Conservation (phyloP, 495 filamentous ascomycete genomes). For the Xylaria acuta region DNA sequence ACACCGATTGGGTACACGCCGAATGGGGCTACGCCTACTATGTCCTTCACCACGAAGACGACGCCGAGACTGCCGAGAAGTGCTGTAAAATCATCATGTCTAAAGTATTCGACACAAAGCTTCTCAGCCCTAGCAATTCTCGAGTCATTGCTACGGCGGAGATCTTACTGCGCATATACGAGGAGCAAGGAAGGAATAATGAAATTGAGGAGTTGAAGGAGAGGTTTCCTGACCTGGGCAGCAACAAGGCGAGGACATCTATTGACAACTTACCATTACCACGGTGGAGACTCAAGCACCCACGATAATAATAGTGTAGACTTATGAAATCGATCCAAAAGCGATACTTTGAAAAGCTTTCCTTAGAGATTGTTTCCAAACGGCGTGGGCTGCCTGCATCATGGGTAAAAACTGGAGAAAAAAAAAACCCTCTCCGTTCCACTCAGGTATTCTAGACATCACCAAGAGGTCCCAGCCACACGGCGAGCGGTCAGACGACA, state of each 20-base stretch:
- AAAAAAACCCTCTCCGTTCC: too few species aligned
- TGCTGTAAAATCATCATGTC: conserved; percentile 19
- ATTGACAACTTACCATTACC: conserved; percentile 20
- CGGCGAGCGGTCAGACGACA: too few species aligned
- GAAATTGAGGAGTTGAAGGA: conserved; percentile 26
- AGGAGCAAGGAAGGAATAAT: conserved; percentile 23
- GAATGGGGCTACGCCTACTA: conserved; percentile 25
- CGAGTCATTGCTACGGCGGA: conserved; percentile 34
- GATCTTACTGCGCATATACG: conserved; percentile 33
- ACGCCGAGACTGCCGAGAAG: conserved; percentile 18
- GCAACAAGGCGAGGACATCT: conserved; percentile 8
- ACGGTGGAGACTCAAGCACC: conserved; percentile 9
- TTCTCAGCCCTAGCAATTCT: conserved; percentile 30
- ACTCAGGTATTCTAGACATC: too few species aligned
- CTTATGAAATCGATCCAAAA: neutral
- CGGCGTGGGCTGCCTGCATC: too few species aligned
- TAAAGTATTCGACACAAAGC: conserved; percentile 23
- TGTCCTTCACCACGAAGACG: conserved; percentile 21
- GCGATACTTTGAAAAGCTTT: neutral
- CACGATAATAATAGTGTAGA: neutral
- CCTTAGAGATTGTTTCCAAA: too few species aligned
- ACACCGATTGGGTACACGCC: conserved; percentile 13
- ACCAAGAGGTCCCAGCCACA: too few species aligned
- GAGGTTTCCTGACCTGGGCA: conserved; percentile 19
- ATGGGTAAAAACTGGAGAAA: too few species aligned